Base-by-base conservation (phyloP, 2,329 filamentous ascomycete genomes). In the Ascomycota sp. region DNA sequence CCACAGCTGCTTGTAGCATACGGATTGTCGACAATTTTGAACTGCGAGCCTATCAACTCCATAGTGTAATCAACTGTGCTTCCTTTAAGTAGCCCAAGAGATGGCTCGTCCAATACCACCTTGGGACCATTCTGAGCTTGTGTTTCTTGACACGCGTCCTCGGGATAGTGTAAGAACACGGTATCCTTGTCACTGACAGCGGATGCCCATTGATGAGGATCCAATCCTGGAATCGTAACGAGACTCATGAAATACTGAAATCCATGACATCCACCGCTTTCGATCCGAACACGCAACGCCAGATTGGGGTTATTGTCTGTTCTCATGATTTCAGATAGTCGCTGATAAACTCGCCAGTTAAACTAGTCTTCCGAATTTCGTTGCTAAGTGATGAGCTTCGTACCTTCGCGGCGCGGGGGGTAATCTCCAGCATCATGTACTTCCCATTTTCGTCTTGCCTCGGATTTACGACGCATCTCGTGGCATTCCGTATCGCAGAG, bases 241-340 rank as follows among this genome's bases (percentile, higher is more conserved):
- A 95, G 64, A 11, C 75, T 80, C 80, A 98, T 93, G 28, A 92
- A 59, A 48, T 98, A 98, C 50, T 98, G 89, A 52, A 98, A 98
- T 29, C 89, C 89, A 53, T 98, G 89, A 51, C 89, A 98, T 32
- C 89, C 89, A 38, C 89, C 89, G 33, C 77, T 82, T 46, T 92
- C 83, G 34, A 98, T 85, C 36, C 79, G 75, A 39, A 98, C 79
- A 30, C 86, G 79, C n/a, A 98, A 65, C 17, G 83, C 80, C 21
- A 92, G 69, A 43, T 78, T 63, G 2, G 81, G 80, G 48, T 92
- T 91, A 12, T 50, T 45, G 43, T 79, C 73, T 40, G 72, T 69
- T 23, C 55, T 46, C 63, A 81, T 83, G 37, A 89, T 92, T 39
- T 81, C 66, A 33, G 69, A 63, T 21, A 94, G 69, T 23, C 83